A percentile compares a stretch with the other conserved stretches of the same genome.
These are phyloP conservation scores for Paradendryphiella salina DNA, from an alignment of 2,329 filamentous ascomycete genomes.

Conservation along the genomic window DNA sequence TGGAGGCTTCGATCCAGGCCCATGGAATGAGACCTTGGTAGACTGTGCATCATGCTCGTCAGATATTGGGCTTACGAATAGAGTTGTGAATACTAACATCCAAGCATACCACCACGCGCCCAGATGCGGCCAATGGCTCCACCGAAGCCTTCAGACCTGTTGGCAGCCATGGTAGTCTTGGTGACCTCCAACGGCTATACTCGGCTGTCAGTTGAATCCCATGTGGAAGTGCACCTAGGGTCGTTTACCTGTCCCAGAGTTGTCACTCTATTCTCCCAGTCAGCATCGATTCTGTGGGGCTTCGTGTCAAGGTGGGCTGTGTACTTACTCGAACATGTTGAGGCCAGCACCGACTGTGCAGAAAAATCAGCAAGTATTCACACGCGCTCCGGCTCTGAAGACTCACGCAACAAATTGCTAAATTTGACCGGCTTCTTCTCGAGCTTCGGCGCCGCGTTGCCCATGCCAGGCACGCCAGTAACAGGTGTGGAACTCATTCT, in stretches of 20 bases:
- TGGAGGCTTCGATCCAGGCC: conserved; percentile 99
- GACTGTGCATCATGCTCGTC: conserved; percentile 60
- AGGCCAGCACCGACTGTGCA: conserved; percentile 76
- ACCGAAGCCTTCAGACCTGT: conserved; percentile 84
- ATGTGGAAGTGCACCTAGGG: neutral
- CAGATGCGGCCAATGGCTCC: conserved; percentile 85
- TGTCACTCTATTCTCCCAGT: conserved; percentile 58
- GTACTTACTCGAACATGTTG: conserved; percentile 85
- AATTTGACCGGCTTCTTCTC: conserved; percentile 99
- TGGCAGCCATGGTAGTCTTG: conserved; percentile 99
- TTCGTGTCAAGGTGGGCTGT: conserved; percentile 8
- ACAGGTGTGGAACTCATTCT: conserved; percentile 54
- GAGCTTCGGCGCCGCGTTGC: conserved; percentile 57
- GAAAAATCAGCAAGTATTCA: conserved; percentile 31
- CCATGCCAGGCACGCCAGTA: conserved; percentile 53
- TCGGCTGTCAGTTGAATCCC: conserved; percentile 52
- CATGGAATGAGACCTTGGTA: conserved; percentile 96
- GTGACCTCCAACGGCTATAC: conserved; percentile 90
- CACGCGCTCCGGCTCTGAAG: neutral
- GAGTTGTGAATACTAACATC: conserved; percentile 70
- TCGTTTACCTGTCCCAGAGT: conserved; percentile 64
- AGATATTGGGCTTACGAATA: conserved; percentile 45
- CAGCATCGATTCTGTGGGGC: conserved; percentile 9
- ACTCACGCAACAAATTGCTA: conserved; percentile 85
- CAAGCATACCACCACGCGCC: conserved; percentile 87